Percentiles rank a stretch among this genome's conserved stretches.
Evolutionary conservation across 23 red algal species (phyloP).

Genomic region (Gracilaria domingensis): DNA sequence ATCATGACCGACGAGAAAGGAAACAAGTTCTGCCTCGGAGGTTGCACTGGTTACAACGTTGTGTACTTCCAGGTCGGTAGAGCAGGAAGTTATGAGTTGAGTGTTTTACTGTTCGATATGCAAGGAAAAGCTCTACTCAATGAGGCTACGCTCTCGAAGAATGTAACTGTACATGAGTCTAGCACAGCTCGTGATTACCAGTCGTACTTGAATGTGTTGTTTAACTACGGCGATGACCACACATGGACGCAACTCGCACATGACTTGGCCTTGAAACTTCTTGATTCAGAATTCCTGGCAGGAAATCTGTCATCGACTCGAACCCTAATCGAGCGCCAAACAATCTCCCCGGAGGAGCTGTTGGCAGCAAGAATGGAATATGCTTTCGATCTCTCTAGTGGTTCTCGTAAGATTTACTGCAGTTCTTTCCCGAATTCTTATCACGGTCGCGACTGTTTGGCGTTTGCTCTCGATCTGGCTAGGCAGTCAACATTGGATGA

Average conservation of each 20-base stretch:
- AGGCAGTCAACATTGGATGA: conserved; percentile 44
- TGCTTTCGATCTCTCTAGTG: conserved; percentile 39
- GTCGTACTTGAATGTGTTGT: conserved; percentile 37
- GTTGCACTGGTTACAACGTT: conserved; percentile 77
- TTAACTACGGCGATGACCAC: conserved; percentile 74
- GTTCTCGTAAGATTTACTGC: conserved; percentile 73
- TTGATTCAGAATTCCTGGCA: conserved; percentile 36
- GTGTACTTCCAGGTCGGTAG: conserved; percentile 72
- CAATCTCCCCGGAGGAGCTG: conserved; percentile 38
- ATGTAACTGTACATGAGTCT: conserved; percentile 63
- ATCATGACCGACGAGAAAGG: conserved; percentile 62
- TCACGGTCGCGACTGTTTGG: conserved; percentile 60
- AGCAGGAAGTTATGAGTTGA: conserved; percentile 59
- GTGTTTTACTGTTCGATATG: conserved; percentile 63
- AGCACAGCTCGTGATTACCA: not conserved
- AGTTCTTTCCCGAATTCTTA: conserved; percentile 67
- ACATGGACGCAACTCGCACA: conserved; percentile 73
- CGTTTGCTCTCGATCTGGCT: conserved; percentile 42
- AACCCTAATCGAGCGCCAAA: conserved; percentile 12
- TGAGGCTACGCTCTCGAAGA: conserved; percentile 23
- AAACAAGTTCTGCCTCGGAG: conserved; percentile 65
- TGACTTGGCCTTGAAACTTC: conserved; percentile 63
- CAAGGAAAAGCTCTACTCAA: conserved; percentile 70
- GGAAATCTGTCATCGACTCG: not conserved
- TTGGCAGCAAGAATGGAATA: conserved; percentile 59